Evolutionary conservation across 148 eudicot genomes (phyloP).

Genomic region (Diospyros kaki): DNA sequence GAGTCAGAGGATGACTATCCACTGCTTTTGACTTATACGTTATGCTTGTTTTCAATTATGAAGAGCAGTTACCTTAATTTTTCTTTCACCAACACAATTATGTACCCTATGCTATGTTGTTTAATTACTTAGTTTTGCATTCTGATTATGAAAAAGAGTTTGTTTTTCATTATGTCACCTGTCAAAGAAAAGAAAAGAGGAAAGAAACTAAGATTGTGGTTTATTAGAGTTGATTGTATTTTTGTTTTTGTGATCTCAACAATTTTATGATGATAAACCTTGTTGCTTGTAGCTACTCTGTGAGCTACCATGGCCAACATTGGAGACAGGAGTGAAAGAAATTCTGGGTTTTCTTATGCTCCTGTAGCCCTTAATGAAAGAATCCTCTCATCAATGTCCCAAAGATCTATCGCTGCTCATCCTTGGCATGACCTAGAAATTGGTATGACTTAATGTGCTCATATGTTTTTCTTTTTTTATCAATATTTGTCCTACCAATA

Average conservation of each 20-base stretch:
- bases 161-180: too few species aligned
- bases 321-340: constrained; percentile 34
- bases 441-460: constrained; percentile 33
- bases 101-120: too few species aligned
- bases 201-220: not conserved
- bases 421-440: constrained; percentile 98
- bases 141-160: too few species aligned
- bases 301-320: constrained; percentile 49
- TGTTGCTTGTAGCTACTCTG: not conserved
- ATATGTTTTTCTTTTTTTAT: not conserved
- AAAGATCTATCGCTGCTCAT: constrained; percentile 87
- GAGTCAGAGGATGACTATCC: too few species aligned
- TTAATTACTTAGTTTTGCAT: too few species aligned
- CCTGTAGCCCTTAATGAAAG: constrained; percentile 72
- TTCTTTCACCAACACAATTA: too few species aligned
- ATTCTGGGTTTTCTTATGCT: constrained; percentile 24
- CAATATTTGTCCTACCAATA: not conserved
- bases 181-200: too few species aligned
- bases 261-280: not conserved
- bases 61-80: too few species aligned
- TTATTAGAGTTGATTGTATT: not conserved
- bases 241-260: not conserved
- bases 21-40: too few species aligned
- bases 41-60: too few species aligned
- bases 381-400: constrained; percentile 77